A percentile compares a stretch with the other conserved stretches of the same genome.
Evolutionary conservation across 768 basidiomycete genomes (phyloP).

Genomic region (Phanerodontia chrysosporium): DNA sequence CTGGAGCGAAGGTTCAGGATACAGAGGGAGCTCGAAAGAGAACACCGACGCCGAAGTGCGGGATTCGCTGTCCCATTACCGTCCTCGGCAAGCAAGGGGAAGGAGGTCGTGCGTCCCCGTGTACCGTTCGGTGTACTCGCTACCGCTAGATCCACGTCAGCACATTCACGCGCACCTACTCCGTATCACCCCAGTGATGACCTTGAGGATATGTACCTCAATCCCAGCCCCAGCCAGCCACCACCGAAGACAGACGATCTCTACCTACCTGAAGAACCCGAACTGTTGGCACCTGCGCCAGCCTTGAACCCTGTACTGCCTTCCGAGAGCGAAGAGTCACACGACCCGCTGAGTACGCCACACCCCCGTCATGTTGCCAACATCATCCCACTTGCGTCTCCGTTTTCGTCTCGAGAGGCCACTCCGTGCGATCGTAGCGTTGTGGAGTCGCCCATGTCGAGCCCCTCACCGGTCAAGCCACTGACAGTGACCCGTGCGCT

Average conservation of each 20-base stretch:
- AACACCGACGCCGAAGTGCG: not conserved
- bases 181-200: slow-evolving; percentile 20
- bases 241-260: slow-evolving; percentile 6
- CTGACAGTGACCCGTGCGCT: not conserved
- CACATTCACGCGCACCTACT: slow-evolving; percentile 16
- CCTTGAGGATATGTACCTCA: slow-evolving; percentile 22
- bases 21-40: slow-evolving; percentile 4
- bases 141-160: slow-evolving; percentile 1
- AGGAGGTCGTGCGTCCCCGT: slow-evolving; percentile 9
- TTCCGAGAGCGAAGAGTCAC: slow-evolving; percentile 5
- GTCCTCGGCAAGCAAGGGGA: slow-evolving; percentile 6
- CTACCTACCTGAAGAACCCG: not conserved
- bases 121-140: slow-evolving; percentile 20
- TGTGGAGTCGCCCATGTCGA: slow-evolving; percentile 13
- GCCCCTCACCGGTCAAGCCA: slow-evolving; percentile 20
- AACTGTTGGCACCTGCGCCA: not conserved
- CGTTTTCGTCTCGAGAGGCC: slow-evolving; percentile 13
- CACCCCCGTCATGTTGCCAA: slow-evolving; percentile 21
- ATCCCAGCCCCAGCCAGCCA: slow-evolving; percentile 7
- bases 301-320: not conserved
- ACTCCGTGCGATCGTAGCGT: slow-evolving; percentile 15
- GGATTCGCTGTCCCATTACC: not conserved
- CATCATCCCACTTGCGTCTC: slow-evolving; percentile 21
- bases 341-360: slow-evolving; percentile 21
- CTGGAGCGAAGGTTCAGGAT: slow-evolving; percentile 23